Conservation (phyloP, 495 filamentous ascomycete species). For the Xylaria intraflava region DNA sequence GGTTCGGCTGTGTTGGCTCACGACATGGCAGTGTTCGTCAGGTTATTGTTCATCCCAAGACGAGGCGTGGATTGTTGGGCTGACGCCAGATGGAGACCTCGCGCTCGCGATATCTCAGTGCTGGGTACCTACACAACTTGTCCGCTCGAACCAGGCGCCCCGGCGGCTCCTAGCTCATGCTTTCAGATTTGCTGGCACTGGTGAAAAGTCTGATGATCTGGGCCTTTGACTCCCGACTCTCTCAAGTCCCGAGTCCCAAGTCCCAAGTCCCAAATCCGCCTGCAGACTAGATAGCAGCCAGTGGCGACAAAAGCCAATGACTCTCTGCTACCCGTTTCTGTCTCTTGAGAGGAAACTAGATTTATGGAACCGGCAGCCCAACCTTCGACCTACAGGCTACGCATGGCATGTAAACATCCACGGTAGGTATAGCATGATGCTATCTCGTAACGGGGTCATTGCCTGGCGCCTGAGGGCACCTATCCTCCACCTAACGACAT, state of each 20-base stretch:
- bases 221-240: no score
- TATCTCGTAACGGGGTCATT: not conserved
- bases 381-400: no score
- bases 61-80: not conserved
- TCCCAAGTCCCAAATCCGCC: not conserved
- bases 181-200: not conserved
- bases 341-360: conserved; percentile 1
- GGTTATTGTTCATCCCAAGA: not conserved
- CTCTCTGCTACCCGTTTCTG: not conserved
- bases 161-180: not conserved
- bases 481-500: no score
- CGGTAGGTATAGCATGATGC: not conserved
- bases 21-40: not conserved
- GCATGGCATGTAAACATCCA: not conserved
- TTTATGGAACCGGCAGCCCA: not conserved
- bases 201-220: no score
- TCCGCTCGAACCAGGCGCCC: no score
- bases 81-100: not conserved
- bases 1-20: not conserved
- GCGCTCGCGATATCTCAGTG: not conserved
- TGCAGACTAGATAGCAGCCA: not conserved
- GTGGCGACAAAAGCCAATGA: not conserved
- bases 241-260: no score
- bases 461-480: no score
- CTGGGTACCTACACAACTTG: not conserved